Base-by-base conservation (phyloP, 2,329 filamentous ascomycete genomes). In the Fusarium lyarnte region DNA sequence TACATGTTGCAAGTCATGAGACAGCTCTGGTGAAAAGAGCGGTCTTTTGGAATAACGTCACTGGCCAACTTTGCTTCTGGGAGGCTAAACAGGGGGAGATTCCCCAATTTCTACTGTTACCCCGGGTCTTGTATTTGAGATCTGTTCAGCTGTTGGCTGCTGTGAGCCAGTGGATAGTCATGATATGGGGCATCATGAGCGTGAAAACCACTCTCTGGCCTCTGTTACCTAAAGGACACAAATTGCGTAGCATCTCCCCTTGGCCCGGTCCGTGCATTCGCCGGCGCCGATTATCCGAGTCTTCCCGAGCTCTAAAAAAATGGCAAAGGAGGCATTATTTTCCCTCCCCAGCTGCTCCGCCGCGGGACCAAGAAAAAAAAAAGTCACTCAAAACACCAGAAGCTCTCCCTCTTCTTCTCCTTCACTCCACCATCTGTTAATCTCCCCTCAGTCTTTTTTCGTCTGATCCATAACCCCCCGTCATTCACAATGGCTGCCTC, bases 401-500 rank as follows among this genome's bases (percentile, higher is more conserved):
- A 73, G 19, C 61, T 64, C 73, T 76, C 61, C 47, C 59, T 51
- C 46, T 47, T 39, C 55, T 55, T 68, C 65, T 63, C 59, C 58
- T 53, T 55, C 36, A 64, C 74, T 47, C 58, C 59, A 69, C 54
- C 51, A 42, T 38, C 47, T 25, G 19, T 31, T 27, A 61, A 72
- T 80, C 79, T 80, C 81, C 80, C 68, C 81, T 81, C 81, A 78
- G 71, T 76, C 77, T 69, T 76, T 76, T 79, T 75, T 79, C 64
- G 70, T 76, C 74, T 73, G 59, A 66, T 53, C 51, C 39, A 43
- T 52, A 55, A 53, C 46, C 49, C 52, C 27, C 27, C 27, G 58
- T 64, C 59, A 65, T 59, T 79, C 80, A 81, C 81, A 84, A 86
- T 87, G 85, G 81, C 85, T 74, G 74, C 78, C 70, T 79, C 80